Evolutionary conservation across 768 basidiomycete species (phyloP), one percentile per base, ranked within the genome.

Genomic region (Daedalea quercina): DNA sequence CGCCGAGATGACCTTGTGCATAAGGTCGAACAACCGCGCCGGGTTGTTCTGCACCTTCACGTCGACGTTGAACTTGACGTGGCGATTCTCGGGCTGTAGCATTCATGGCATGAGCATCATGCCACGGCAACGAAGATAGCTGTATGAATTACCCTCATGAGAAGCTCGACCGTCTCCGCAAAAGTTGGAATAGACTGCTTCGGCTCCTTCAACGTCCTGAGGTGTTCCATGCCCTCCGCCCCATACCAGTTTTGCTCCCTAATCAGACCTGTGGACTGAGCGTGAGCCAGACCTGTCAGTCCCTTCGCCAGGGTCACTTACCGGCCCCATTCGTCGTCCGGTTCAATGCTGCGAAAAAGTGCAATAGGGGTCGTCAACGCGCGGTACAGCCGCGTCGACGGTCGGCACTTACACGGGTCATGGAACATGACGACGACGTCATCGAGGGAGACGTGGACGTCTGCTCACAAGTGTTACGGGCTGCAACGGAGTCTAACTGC

Each of bases 1-100:
- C 7, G 74, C 61, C 13, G 79, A 73, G 54, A 95, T 82, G 53
- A 77, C 73, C 37, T 69, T 67, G 70, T 89, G 77, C 82, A 96
- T 91, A 41, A 94, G 72, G 22, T 69, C 65, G 71, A 94, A 96
- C 28, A 95, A 77, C n/a, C 79, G 80, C 52, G 82, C 83, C 0
- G 95, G 93, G 63, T 94, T 83, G 65, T 97, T 98, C 64, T 92
- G 84, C 24, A 86, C 79, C 71, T 99, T 99, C 65, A 96, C 90
- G 66, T 98, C 95, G 55, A 97, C 80, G 73, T 97, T 83, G 63
- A 87, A 85, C 56, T 80, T 80, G 64, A 86, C 81, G 55, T 87
- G 85, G 33, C 70, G 75, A 68, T 90, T 88, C 69, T 87, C 84
- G 42, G 84, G 82, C 84, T 87, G 51, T 12, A 33, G 8, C 28